Base-by-base conservation (phyloP, 2,329 filamentous ascomycete species). In the Botrytis galanthina region DNA sequence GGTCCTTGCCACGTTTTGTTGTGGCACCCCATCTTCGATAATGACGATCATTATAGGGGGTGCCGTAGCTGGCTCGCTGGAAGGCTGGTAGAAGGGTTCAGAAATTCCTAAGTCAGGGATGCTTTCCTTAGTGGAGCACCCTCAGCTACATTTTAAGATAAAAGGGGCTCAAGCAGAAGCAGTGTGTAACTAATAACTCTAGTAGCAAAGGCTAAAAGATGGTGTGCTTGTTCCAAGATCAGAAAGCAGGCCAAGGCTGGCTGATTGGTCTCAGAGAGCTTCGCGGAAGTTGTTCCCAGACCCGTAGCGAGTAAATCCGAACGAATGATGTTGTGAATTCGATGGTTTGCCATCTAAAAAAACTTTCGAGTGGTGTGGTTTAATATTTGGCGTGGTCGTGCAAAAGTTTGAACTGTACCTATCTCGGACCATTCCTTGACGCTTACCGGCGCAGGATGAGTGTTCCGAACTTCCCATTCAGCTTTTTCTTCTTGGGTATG, bases 21-120 rank as follows among this genome's bases (percentile, higher is more conserved):
- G 44, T 57, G 61, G 70, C 70, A 72, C 70, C 70, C 60, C 35
- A 71, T 71, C 46, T 71, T 66, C 61, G 70, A 64, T 32, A 16
- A 51, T 61, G 70, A 57, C 60, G 70, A 72, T 72, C 70, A 72
- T 66, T 54, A 37, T 72, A 72, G 37, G 59, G 70, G 46, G 29
- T 44, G n/a, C 39, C 48, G 26, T 68, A 68, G 67, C 51, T 70
- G 48, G 51, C 18, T 68, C 54, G 67, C 51, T 70, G 48, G 51
- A 70, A 59, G 35, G 39, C 22, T 70, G 37, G 51, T 70, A 39
- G 67, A 70, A 44, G 37, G n/a, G n/a, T 60, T 61, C 42, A 6
- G 29, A 37, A 32, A 57, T 32, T 68, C 16, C 35, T 22, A 32
- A n/a, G 18, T 68, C 35, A 68, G 39, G 48, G 35, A 32, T 29